Percentiles rank a stretch among this genome's conserved stretches.
phyloP scores from a whole-genome alignment of 164 flowering plant genomes.

The Euptelea pleiosperma region DNA sequence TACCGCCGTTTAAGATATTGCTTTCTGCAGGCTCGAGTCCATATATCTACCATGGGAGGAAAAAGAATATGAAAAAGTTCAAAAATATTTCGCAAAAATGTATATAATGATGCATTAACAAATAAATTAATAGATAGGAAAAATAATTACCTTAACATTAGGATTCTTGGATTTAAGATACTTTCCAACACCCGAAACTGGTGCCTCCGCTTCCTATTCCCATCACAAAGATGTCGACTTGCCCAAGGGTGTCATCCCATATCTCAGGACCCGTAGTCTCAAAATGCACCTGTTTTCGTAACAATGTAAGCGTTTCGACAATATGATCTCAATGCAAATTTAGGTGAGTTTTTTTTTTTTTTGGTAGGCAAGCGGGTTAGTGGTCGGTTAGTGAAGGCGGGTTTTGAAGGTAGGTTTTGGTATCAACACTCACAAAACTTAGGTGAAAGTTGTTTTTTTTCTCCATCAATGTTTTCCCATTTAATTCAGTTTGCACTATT shows the following conservation, averaged over 20 bases:
- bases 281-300: constrained; percentile 65
- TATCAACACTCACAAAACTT: too few relatives aligned
- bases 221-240: constrained; percentile 93
- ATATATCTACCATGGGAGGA: constrained; percentile 48
- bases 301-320: neutral
- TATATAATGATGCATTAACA: neutral
- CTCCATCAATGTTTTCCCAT: too few relatives aligned
- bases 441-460: too few relatives aligned
- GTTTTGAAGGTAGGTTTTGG: too few relatives aligned
- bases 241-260: constrained; percentile 89
- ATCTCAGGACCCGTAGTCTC: constrained; percentile 98
- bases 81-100: neutral
- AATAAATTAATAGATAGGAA: neutral
- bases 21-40: constrained; percentile 97
- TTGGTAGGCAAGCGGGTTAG: too few relatives aligned
- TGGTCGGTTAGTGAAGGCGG: too few relatives aligned
- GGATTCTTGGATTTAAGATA: constrained; percentile 91
- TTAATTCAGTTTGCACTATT: too few relatives aligned
- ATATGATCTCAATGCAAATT: too few relatives aligned
- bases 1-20: constrained; percentile 83
- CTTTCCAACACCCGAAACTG: constrained; percentile 83
- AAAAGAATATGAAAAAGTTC: neutral
- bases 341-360: too few relatives aligned
- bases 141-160: constrained; percentile 68
- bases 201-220: constrained; percentile 99